Evolutionary conservation across 768 basidiomycete species (phyloP).

Genomic region (Dioszegia crocea): DNA sequence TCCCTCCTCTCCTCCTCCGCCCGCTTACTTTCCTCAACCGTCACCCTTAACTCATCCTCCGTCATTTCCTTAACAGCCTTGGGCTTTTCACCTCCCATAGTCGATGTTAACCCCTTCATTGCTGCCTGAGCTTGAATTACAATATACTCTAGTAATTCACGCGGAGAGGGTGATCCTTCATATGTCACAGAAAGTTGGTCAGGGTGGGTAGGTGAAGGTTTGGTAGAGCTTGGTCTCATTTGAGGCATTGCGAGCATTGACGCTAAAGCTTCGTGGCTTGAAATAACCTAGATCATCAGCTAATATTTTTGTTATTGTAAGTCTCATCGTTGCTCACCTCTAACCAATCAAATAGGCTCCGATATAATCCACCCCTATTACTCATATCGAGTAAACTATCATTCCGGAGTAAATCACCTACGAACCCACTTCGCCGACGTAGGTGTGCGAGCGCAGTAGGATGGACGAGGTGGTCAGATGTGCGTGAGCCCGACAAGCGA

Average conservation of each 20-base stretch:
- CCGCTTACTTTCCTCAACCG: slow-evolving; percentile 45
- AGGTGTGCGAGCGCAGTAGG: slow-evolving; percentile 89
- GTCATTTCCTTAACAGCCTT: slow-evolving; percentile 68
- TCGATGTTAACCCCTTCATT: slow-evolving; percentile 69
- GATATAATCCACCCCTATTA: slow-evolving; percentile 75
- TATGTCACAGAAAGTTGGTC: slow-evolving; percentile 59
- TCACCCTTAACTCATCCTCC: slow-evolving; percentile 86
- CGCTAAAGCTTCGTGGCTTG: slow-evolving; percentile 84
- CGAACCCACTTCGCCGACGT: slow-evolving; percentile 80
- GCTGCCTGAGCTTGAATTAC: slow-evolving; percentile 91
- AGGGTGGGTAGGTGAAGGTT: slow-evolving; percentile 4
- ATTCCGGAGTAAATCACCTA: slow-evolving; percentile 79
- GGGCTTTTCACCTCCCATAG: slow-evolving; percentile 51
- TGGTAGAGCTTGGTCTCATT: slow-evolving; percentile 53
- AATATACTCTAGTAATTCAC: slow-evolving; percentile 84
- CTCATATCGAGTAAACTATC: slow-evolving; percentile 95
- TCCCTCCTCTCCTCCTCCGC: slow-evolving; percentile 61
- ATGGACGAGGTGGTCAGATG: slow-evolving; percentile 68
- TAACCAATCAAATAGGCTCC: slow-evolving; percentile 85
- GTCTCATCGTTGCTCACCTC: slow-evolving; percentile 58
- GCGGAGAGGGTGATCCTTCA: slow-evolving; percentile 83
- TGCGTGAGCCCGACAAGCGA: slow-evolving; percentile 67
- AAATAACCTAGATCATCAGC: slow-evolving; percentile 65
- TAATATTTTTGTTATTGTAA: background rate
- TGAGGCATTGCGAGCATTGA: slow-evolving; percentile 93